Base-by-base conservation (phyloP, 2,329 filamentous ascomycete species). In the Gaeumannomyces sp. region DNA sequence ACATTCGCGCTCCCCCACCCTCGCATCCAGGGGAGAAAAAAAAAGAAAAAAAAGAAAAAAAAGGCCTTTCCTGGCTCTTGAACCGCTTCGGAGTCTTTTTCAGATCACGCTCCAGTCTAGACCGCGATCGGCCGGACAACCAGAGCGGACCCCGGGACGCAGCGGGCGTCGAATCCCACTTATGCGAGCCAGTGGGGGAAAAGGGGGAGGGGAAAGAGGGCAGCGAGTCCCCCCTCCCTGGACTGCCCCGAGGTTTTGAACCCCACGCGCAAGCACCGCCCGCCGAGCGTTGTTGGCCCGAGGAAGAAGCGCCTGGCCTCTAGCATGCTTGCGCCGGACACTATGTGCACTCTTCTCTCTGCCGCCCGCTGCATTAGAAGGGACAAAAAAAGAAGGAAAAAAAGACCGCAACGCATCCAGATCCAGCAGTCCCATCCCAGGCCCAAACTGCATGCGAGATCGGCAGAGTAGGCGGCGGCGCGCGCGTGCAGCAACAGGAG, bases 21-120 rank as follows among this genome's bases (percentile, higher is more conserved):
- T n/a, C 35, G 59, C 29, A 29, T 19, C 59, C 22, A 25, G 25
- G 33, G 29, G 14, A n/a, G 11, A 22, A 60, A 38, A 60, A 60
- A 60, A 35, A 61, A n/a, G 25, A 27, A 19, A 59, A 31, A 60
- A 29, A 59, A 33, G 31, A 59, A 59, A 31, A 60, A 35, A 33
- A 13, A 6, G 59, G 4, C 33, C 19, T 11, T 60, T 22, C n/a
- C n/a, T n/a, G n/a, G n/a, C n/a, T n/a, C 29, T 61, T n/a, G 33
- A 10, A 14, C 13, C 33, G 33, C 33, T 35, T 14, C 33, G 33
- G 13, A 4, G 33, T 8, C 38, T 22, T 45, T 45, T 22, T 16
- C 38, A 22, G 38, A 16, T 45, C 14, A 1, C 38, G 38, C 38
- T 11, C 45, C 22, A n/a, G 45, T n/a, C 45, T 53, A 53, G 45